A percentile compares a stretch with the other conserved stretches of the same genome.
Evolutionary conservation across 176 grass and related monocot genomes (phyloP).

Genomic region (Oryza glumipatula): DNA sequence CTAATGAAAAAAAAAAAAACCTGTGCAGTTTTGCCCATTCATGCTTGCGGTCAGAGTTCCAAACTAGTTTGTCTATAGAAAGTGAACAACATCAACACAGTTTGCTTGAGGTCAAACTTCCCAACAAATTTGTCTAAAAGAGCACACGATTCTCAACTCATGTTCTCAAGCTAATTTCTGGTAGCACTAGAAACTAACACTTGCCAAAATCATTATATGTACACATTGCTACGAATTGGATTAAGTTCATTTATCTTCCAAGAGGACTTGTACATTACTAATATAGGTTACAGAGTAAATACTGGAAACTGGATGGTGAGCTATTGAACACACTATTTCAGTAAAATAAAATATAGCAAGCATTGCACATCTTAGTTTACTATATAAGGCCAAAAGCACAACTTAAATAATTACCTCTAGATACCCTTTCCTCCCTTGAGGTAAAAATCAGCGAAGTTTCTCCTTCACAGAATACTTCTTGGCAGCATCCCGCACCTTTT

Average conservation of each 20-base stretch:
- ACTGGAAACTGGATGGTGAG: background rate
- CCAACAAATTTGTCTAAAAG: background rate
- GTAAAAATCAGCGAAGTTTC: conserved; percentile 63
- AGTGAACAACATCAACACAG: background rate
- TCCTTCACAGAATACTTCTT: conserved; percentile 62
- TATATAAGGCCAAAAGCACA: background rate
- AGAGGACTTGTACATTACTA: background rate
- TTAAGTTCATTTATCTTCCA: background rate
- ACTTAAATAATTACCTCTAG: conserved; percentile 3
- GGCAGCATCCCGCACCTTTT: conserved; percentile 69
- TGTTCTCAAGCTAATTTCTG: background rate
- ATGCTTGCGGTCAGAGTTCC: background rate
- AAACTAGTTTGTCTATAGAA: too few relatives aligned
- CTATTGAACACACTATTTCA: background rate
- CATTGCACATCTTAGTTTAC: background rate
- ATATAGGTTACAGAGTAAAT: background rate
- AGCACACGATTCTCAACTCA: background rate
- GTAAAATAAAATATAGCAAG: background rate
- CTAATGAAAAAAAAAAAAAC: background rate
- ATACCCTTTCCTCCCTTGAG: conserved; percentile 22
- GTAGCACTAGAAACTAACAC: background rate
- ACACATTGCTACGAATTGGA: background rate
- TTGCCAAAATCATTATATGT: background rate
- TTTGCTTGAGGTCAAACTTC: background rate
- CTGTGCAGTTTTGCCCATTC: background rate